Percentiles rank a stretch among this genome's conserved stretches.
These are phyloP conservation scores for Linum lewisii DNA, from an alignment of 345 rosid species.

Conservation along the genomic window DNA sequence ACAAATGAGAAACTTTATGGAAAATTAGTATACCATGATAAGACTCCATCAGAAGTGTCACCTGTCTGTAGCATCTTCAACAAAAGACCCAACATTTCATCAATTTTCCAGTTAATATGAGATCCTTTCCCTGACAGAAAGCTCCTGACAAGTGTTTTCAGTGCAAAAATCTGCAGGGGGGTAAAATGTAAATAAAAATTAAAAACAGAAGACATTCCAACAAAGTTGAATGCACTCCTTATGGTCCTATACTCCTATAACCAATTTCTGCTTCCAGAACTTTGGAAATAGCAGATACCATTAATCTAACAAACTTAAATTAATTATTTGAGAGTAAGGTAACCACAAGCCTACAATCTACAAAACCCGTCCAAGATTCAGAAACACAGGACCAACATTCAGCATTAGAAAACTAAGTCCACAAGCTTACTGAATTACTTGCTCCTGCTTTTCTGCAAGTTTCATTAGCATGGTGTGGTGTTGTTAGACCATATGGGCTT, in stretches of 20 bases:
- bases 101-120: constrained; percentile 36
- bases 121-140: constrained; percentile 62
- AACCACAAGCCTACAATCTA: neutral
- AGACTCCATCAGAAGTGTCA: constrained; percentile 26
- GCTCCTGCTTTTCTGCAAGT: neutral
- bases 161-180: constrained; percentile 64
- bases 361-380: neutral
- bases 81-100: constrained; percentile 42
- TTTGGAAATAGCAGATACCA: neutral
- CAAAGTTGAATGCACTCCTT: neutral
- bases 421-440: neutral
- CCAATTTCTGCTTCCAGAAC: neutral
- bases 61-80: constrained; percentile 45
- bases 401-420: neutral
- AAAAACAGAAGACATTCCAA: neutral
- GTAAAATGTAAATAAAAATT: constrained; percentile 2
- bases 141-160: constrained; percentile 71
- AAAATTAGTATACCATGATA: constrained; percentile 35
- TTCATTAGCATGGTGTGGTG: neutral
- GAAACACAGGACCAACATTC: neutral
- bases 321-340: neutral
- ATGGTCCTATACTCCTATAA: neutral
- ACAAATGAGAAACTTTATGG: constrained; percentile 7
- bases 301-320: neutral
- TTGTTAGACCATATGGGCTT: neutral